Percentiles rank a stretch among this genome's conserved stretches.
These are phyloP conservation scores for Tylopilus subfusipes DNA, from an alignment of 768 basidiomycete genomes.

Conservation along the genomic window DNA sequence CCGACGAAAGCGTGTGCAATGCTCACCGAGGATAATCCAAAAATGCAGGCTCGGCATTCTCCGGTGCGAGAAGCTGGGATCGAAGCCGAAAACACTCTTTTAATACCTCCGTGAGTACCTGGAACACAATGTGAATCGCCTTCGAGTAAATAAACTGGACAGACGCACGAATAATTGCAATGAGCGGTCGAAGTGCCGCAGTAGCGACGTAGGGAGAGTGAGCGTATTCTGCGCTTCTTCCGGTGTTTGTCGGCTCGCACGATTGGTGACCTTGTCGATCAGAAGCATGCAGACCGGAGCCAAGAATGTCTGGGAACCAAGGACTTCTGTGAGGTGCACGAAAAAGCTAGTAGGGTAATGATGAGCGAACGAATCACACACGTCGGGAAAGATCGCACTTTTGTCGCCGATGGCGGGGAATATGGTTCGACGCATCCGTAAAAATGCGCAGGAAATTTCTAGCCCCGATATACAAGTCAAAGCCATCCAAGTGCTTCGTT, in stretches of 20 bases:
- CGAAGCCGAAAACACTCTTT: conserved; percentile 63
- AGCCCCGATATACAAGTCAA: conserved; percentile 65
- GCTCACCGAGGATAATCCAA: conserved; percentile 53
- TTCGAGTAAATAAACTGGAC: not conserved
- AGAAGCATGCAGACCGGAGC: conserved; percentile 81
- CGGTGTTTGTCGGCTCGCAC: conserved; percentile 57
- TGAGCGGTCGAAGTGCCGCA: conserved; percentile 50
- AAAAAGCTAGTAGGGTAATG: conserved; percentile 64
- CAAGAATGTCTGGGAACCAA: conserved; percentile 79
- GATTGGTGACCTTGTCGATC: conserved; percentile 71
- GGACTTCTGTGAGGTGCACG: conserved; percentile 75
- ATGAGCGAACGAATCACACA: conserved; percentile 2
- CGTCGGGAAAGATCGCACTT: conserved; percentile 49
- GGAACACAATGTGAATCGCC: conserved; percentile 2
- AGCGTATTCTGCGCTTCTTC: conserved; percentile 60
- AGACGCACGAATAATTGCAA: conserved; percentile 51
- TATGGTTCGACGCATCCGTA: conserved; percentile 86
- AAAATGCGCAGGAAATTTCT: conserved; percentile 87
- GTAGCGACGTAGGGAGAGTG: conserved; percentile 60
- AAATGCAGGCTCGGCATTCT: conserved; percentile 42
- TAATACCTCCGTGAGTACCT: conserved; percentile 65
- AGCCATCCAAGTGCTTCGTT: conserved; percentile 45
- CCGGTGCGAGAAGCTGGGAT: conserved; percentile 38
- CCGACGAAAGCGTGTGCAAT: not conserved
- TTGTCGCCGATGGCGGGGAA: conserved; percentile 89